Evolutionary conservation across 2,329 filamentous ascomycete genomes (phyloP).

Genomic region (Clonostachys chloroleuca): DNA sequence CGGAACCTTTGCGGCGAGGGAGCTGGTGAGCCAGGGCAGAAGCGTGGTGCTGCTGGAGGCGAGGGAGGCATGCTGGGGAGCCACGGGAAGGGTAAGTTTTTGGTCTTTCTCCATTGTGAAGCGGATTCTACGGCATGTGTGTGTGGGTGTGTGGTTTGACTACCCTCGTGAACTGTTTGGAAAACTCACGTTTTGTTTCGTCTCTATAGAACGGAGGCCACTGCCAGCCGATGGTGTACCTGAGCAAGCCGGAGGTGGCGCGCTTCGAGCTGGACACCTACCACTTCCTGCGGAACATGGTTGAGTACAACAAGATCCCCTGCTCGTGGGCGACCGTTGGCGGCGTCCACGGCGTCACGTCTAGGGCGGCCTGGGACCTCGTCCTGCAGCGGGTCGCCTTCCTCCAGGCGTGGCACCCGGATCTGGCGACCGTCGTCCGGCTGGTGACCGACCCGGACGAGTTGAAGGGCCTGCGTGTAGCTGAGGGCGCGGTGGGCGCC

Average conservation of each 20-base stretch:
- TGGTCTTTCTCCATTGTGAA: neutral
- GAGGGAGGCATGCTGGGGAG: conserved; percentile 75
- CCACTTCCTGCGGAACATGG: conserved; percentile 50
- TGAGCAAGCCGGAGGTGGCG: conserved; percentile 53
- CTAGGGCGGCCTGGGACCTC: conserved; percentile 45
- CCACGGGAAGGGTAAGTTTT: conserved; percentile 68
- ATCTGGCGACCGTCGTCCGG: conserved; percentile 44
- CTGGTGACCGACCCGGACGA: conserved; percentile 30
- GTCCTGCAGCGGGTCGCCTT: conserved; percentile 44
- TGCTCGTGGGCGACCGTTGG: conserved; percentile 66
- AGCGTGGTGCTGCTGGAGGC: conserved; percentile 73
- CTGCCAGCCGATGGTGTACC: conserved; percentile 69
- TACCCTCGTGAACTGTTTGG: no score
- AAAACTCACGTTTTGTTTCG: neutral
- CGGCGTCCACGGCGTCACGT: conserved; percentile 62
- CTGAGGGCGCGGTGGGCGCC: conserved; percentile 50
- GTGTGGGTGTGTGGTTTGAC: neutral
- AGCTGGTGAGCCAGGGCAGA: conserved; percentile 44
- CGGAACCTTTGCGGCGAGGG: conserved; percentile 66
- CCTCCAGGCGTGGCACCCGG: conserved; percentile 47
- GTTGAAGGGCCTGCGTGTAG: conserved; percentile 41
- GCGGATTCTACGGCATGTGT: neutral
- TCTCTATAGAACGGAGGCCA: conserved; percentile 59
- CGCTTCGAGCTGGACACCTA: conserved; percentile 72
- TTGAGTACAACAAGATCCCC: conserved; percentile 51